These are phyloP conservation scores for Marasmius tenuissimus DNA, from an alignment of 1,284 basidiomycete species.

Conservation along the genomic window DNA sequence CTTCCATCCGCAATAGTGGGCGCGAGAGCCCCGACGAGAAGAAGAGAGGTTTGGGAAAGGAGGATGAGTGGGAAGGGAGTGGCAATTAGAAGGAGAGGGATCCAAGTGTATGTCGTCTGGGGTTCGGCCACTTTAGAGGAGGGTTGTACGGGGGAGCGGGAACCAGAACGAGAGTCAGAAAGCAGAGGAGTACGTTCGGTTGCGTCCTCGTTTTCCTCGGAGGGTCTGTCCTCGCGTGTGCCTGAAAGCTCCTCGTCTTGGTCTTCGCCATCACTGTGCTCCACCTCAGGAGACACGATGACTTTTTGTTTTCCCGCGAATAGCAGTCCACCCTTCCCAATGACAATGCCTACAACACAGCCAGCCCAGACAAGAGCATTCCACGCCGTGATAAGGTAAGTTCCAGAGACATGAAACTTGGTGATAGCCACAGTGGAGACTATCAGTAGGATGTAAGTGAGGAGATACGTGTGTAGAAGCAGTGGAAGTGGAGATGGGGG, in stretches of 20 bases:
- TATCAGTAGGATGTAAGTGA: constrained; percentile 60
- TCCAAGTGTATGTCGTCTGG: constrained; percentile 58
- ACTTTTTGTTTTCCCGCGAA: constrained; percentile 7
- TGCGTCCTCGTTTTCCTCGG: constrained; percentile 15
- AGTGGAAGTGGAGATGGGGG: constrained; percentile 29
- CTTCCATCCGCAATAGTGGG: constrained; percentile 73
- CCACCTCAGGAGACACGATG: background rate
- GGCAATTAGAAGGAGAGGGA: constrained; percentile 55
- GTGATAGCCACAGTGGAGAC: constrained; percentile 45
- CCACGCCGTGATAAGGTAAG: constrained; percentile 60
- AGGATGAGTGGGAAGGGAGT: constrained; percentile 60
- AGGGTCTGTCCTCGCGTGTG: constrained; percentile 1
- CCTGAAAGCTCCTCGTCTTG: constrained; percentile 15
- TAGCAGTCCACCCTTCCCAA: constrained; percentile 18
- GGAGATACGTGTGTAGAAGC: constrained; percentile 48
- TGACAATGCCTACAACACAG: constrained; percentile 37
- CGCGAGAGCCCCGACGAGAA: constrained; percentile 49
- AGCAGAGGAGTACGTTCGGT: constrained; percentile 50
- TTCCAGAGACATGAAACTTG: constrained; percentile 45
- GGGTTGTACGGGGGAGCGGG: constrained; percentile 15
- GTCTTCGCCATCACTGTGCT: constrained; percentile 12
- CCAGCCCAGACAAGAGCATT: constrained; percentile 51
- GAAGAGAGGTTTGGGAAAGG: constrained; percentile 51
- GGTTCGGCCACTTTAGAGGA: constrained; percentile 30
- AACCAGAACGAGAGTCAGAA: constrained; percentile 20